These are phyloP conservation scores for Fomitopsis pulvina DNA, from an alignment of 768 basidiomycete genomes.

Conservation along the genomic window DNA sequence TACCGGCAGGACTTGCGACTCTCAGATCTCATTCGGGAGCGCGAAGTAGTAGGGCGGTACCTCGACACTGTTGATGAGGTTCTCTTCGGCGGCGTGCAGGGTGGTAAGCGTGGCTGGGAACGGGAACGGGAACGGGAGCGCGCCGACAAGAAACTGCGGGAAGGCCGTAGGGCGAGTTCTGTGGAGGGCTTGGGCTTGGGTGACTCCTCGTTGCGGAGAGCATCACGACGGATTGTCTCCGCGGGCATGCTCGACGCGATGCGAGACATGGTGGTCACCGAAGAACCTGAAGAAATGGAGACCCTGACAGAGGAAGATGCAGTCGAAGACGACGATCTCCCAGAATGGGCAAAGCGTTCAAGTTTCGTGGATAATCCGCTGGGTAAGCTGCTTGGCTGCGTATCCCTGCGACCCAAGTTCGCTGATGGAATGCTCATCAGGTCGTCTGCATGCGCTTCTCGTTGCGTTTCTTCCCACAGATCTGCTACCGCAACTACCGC, in stretches of 20 bases:
- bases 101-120: constrained; percentile 42
- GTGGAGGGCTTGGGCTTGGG: constrained; percentile 28
- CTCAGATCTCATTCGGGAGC: constrained; percentile 49
- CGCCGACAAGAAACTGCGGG: constrained; percentile 27
- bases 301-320: constrained; percentile 40
- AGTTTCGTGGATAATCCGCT: constrained; percentile 50
- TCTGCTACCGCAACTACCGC: constrained; percentile 36
- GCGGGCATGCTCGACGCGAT: constrained; percentile 52
- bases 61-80: constrained; percentile 77
- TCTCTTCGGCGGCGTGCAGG: constrained; percentile 57
- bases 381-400: constrained; percentile 35
- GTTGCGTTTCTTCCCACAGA: constrained; percentile 50
- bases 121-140: constrained; percentile 38
- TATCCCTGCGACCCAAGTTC: not conserved
- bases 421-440: constrained; percentile 28
- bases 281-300: constrained; percentile 55
- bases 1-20: constrained; percentile 62
- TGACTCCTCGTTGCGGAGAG: constrained; percentile 6
- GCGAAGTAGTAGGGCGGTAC: constrained; percentile 50
- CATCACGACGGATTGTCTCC: constrained; percentile 48
- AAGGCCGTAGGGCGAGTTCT: constrained; percentile 43
- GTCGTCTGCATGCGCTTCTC: constrained; percentile 59
- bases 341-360: constrained; percentile 67
- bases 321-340: constrained; percentile 66
- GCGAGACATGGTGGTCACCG: constrained; percentile 35